phyloP scores from a whole-genome alignment of 768 basidiomycete species.

The Tulasnella sp. region DNA sequence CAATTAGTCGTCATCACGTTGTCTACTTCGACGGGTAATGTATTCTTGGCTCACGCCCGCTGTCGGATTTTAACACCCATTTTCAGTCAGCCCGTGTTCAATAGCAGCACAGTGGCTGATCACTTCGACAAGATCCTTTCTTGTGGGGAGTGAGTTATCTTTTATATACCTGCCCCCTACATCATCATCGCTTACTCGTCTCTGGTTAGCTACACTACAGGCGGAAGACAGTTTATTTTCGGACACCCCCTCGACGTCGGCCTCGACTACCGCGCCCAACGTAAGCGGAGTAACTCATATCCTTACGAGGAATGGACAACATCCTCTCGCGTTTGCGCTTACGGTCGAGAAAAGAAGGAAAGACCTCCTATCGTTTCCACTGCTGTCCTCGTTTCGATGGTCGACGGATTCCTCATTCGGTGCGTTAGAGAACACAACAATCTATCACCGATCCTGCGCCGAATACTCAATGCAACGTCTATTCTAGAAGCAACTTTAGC shows the following conservation, averaged over 20 bases:
- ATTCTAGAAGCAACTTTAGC: not conserved
- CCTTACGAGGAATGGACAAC: not conserved
- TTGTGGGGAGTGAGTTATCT: not conserved
- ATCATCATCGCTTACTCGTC: not conserved
- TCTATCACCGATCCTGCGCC: not conserved
- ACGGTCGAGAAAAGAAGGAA: not conserved
- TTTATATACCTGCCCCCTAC: not conserved
- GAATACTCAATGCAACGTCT: not conserved
- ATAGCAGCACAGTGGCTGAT: not conserved
- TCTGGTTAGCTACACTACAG: not conserved
- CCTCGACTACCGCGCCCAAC: not conserved
- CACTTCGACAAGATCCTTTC: not conserved
- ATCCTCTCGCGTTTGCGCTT: not conserved
- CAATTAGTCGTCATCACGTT: not conserved
- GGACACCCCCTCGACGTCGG: not conserved
- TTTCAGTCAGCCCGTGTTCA: not conserved
- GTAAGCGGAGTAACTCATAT: not conserved
- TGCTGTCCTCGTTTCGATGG: not conserved
- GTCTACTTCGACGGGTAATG: not conserved
- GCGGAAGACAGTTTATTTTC: not conserved
- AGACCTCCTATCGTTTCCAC: not conserved
- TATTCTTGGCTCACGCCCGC: not conserved
- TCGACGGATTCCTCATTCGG: constrained; percentile 3
- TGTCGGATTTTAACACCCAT: not conserved
- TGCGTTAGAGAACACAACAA: not conserved